phyloP scores from a whole-genome alignment of 768 basidiomycete species.

The Lanmaoa rubissima region DNA sequence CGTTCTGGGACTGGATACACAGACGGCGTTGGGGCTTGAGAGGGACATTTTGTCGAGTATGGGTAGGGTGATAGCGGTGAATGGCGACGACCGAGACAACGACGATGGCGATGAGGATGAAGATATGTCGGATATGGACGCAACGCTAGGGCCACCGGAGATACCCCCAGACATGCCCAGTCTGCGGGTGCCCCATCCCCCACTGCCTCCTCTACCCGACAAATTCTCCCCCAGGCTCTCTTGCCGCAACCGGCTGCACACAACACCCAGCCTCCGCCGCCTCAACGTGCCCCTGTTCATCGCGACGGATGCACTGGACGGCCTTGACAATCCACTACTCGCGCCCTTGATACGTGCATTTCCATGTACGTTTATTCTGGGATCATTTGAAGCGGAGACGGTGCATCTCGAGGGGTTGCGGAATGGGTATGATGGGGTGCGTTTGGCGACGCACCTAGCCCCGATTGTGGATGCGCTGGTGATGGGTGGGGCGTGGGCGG shows the following conservation, averaged over 20 bases:
- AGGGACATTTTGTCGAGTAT: neutral
- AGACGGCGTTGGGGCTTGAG: constrained; percentile 36
- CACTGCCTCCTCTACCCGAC: constrained; percentile 25
- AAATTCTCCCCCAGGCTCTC: constrained; percentile 6
- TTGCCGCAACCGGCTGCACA: constrained; percentile 45
- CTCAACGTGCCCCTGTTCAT: constrained; percentile 65
- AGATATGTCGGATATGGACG: neutral
- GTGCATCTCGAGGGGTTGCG: constrained; percentile 34
- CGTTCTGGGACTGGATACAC: constrained; percentile 41
- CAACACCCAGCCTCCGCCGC: constrained; percentile 25
- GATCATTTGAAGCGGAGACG: constrained; percentile 43
- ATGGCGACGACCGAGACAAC: neutral
- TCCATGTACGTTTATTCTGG: constrained; percentile 61
- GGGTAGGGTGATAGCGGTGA: neutral
- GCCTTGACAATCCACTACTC: constrained; percentile 43
- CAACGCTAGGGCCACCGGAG: constrained; percentile 14
- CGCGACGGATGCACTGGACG: constrained; percentile 55
- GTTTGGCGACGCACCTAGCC: constrained; percentile 45
- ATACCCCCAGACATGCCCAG: constrained; percentile 21
- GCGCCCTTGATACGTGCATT: constrained; percentile 49
- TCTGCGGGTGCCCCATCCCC: constrained; percentile 27
- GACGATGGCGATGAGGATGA: neutral
- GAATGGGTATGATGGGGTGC: constrained; percentile 50
- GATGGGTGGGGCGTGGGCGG: constrained; percentile 50
- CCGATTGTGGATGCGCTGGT: constrained; percentile 76